phyloP scores from a whole-genome alignment of 129 eudicot species.

The Saussurea involucrata region DNA sequence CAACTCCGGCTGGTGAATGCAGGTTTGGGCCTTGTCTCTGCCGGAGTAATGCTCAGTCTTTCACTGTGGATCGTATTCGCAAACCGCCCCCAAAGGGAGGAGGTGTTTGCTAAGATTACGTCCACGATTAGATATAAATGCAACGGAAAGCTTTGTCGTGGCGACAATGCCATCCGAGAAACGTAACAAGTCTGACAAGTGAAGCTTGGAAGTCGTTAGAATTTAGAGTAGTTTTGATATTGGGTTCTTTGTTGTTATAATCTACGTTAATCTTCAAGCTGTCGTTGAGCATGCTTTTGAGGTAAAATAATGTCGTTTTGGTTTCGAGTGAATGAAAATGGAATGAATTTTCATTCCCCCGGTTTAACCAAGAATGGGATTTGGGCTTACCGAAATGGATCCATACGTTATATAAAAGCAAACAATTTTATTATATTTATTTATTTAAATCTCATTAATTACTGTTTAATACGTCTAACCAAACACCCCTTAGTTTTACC shows the following conservation, averaged over 20 bases:
- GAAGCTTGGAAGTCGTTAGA: constrained; percentile 6
- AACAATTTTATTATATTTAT: no score
- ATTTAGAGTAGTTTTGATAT: background rate
- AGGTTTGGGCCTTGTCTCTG: constrained; percentile 66
- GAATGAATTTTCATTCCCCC: no score
- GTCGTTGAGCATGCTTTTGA: background rate
- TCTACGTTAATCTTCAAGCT: background rate
- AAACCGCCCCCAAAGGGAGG: constrained; percentile 99
- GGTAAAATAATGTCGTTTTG: background rate
- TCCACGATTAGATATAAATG: constrained; percentile 44
- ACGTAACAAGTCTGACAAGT: background rate
- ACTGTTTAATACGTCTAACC: no score
- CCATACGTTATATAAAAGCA: no score
- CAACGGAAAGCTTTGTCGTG: constrained; percentile 30
- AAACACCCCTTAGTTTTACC: no score
- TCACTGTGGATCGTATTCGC: constrained; percentile 74
- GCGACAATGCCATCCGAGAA: constrained; percentile 4
- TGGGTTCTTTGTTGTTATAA: background rate
- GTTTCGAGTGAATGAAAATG: no score
- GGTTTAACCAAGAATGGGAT: no score
- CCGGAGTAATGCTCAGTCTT: constrained; percentile 84
- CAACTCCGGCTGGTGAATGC: constrained; percentile 55
- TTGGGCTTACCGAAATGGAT: no score
- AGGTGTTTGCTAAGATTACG: constrained; percentile 67
- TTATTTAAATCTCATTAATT: no score